Evolutionary conservation across 192 early-diverging fungal species (phyloP), one percentile per base, ranked within the genome.

Genomic region (Glomus cerebriforme): DNA sequence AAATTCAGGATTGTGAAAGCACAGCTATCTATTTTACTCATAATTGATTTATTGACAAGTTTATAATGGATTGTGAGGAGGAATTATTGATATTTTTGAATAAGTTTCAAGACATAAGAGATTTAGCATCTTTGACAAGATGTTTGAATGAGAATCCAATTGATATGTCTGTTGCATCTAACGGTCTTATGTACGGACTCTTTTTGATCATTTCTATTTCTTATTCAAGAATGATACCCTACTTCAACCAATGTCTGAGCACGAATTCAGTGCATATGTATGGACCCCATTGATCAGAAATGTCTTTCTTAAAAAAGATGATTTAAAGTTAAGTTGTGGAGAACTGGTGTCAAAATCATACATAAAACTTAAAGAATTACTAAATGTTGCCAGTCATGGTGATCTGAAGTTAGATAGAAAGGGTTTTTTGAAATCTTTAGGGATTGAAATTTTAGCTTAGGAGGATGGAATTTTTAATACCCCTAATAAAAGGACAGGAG

Each of bases 271-370:
- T 27, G 43, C 71, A 19, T 47, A 73, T 58, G 31, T 73, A 19
- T 73, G 71, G 71, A 47, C 71, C 2, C 71, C 71, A 1, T n/a
- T 73, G 31, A 22, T 73, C 22, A 72, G 70, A 54, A 72, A 72
- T 72, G 17, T 3, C 22, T 72, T 72, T 72, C n/a, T 72, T 24
- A 37, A 22, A 49, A 47, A 72, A 26, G 39, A 45, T 5, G 24
- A 72, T 45, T 26, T 72, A 24, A 72, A 72, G 27, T 29, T 72
- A 72, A 43, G 45, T 47, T 72, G 29, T 31, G 19, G 66, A 2
- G 12, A 68, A 7, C 19, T 37, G 10, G 31, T 7, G 5, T 39
- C 66, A 10, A 60, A 19, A 3, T 68, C 31, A 39, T 68, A 39
- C 3, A 34, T 17, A 2, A 68, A 37, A 39, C 22, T 68, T 29